Conservation (phyloP, 2,329 filamentous ascomycete genomes). For the Colletotrichum horii region DNA sequence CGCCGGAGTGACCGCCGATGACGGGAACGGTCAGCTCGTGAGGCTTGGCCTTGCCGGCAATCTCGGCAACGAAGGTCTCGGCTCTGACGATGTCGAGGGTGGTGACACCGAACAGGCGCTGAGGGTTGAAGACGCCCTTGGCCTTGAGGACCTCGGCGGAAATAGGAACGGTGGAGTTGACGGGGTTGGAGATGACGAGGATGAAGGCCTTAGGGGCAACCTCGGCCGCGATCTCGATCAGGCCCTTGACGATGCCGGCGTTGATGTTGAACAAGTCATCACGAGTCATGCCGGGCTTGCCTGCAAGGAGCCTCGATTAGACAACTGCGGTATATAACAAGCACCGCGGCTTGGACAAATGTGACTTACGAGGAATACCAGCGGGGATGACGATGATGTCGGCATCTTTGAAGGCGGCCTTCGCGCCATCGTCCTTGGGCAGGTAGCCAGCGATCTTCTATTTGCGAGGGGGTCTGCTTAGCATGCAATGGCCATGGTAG, state of each 20-base stretch:
- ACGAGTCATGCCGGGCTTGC: slow-evolving; percentile 99
- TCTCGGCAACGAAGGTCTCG: slow-evolving; percentile 92
- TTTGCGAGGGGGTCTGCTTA: neutral
- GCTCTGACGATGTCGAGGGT: slow-evolving; percentile 98
- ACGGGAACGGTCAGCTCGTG: slow-evolving; percentile 87
- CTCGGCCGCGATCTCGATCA: slow-evolving; percentile 88
- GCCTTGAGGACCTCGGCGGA: slow-evolving; percentile 95
- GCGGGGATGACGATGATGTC: slow-evolving; percentile 98
- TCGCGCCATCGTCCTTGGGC: slow-evolving; percentile 83
- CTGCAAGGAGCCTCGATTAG: slow-evolving; percentile 48
- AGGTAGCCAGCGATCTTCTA: slow-evolving; percentile 89
- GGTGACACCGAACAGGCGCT: slow-evolving; percentile 97
- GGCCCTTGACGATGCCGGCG: slow-evolving; percentile 93
- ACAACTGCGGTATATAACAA: neutral
- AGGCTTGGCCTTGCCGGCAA: slow-evolving; percentile 82
- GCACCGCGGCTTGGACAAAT: neutral
- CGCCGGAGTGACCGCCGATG: slow-evolving; percentile 95
- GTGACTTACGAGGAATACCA: slow-evolving; percentile 94
- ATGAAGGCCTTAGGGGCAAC: slow-evolving; percentile 91
- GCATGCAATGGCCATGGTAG: neutral
- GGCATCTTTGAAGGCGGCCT: slow-evolving; percentile 87
- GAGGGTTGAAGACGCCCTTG: slow-evolving; percentile 90
- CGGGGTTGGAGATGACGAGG: slow-evolving; percentile 98
- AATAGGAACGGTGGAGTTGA: slow-evolving; percentile 98
- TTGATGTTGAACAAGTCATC: slow-evolving; percentile 99